Percentiles rank a stretch among this genome's conserved stretches.
Conservation (phyloP, 2,329 filamentous ascomycete genomes). For the Fusarium sp. region DNA sequence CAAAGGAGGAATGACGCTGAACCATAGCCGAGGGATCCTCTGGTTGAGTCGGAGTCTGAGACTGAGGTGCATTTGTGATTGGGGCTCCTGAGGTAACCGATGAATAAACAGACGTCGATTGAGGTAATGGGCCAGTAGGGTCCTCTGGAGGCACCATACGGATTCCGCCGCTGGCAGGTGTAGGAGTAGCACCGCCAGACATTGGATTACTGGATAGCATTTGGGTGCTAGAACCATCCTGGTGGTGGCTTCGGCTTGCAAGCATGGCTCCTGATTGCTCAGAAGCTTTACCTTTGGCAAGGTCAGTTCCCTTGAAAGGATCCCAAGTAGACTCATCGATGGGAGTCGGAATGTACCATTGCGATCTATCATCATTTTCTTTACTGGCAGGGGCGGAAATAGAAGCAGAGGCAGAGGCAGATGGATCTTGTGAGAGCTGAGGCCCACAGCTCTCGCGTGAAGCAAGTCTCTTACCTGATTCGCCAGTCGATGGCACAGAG, state of each 20-base stretch:
- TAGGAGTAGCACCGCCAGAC: conserved; percentile 13
- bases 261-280: conserved; percentile 17
- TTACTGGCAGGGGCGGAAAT: conserved; percentile 15
- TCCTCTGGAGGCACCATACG: conserved; percentile 37
- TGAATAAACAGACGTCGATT: conserved; percentile 6
- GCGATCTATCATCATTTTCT: conserved; percentile 25
- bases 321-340: conserved; percentile 36
- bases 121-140: conserved; percentile 4
- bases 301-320: conserved; percentile 31
- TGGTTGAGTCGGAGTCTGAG: not conserved
- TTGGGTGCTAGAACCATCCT: not conserved
- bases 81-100: not conserved
- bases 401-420: not conserved
- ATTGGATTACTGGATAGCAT: conserved; percentile 14
- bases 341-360: conserved; percentile 38
- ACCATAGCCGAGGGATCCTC: conserved; percentile 42
- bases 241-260: not conserved
- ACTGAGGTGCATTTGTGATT: conserved; percentile 11
- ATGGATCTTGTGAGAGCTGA: conserved; percentile 9
- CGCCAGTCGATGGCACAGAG: conserved; percentile 27
- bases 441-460: conserved; percentile 28
- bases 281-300: conserved; percentile 18
- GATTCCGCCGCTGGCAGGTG: conserved; percentile 30
- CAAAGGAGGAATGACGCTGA: conserved; percentile 61
- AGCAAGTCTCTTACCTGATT: conserved; percentile 36